phyloP scores from a whole-genome alignment of 345 rosid genomes.

The Corymbia maculata region DNA sequence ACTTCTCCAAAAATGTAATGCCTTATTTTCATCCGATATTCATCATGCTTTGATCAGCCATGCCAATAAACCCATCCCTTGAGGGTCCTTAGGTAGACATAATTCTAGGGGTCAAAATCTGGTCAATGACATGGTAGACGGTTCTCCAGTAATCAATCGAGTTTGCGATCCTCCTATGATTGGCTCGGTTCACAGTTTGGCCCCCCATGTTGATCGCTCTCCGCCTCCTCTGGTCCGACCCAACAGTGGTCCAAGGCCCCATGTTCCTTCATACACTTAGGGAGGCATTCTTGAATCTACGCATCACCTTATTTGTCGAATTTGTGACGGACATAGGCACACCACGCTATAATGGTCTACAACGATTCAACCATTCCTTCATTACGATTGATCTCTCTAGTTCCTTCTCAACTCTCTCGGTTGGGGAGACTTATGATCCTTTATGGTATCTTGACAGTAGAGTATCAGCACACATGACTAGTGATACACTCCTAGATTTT shows the following conservation, averaged over 20 bases:
- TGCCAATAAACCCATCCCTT: not conserved
- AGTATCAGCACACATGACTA: not conserved
- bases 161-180: not conserved
- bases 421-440: not conserved
- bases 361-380: not conserved
- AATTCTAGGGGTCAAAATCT: not conserved
- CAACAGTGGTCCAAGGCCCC: not conserved
- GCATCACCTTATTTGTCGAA: not conserved
- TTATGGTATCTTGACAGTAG: not conserved
- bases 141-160: not conserved
- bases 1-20: not conserved
- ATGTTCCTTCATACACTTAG: not conserved
- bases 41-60: not conserved
- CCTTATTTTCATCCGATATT: not conserved
- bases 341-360: accelerated
- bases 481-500: not conserved
- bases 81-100: not conserved
- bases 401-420: not conserved
- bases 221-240: not conserved
- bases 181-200: not conserved
- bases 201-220: not conserved
- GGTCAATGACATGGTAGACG: not conserved
- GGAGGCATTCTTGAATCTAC: not conserved
- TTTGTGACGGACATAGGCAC: not conserved
- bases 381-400: not conserved